Evolutionary conservation across 2,329 filamentous ascomycete species (phyloP).

Genomic region (Endocalyx cinctus): DNA sequence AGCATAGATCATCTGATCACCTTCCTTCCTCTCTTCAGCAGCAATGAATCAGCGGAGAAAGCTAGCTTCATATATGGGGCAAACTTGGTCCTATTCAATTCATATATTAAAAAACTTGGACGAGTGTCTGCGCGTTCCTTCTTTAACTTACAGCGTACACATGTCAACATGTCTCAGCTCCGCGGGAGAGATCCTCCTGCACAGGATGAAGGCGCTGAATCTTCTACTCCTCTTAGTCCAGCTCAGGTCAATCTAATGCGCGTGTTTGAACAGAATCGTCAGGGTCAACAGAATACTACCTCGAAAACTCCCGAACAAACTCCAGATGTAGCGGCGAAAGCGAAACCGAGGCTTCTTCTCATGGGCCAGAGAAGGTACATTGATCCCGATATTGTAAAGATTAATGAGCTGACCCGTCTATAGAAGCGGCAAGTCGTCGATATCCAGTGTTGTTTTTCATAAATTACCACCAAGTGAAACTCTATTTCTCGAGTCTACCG

Average conservation of each 20-base stretch:
- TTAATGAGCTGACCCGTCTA: conserved; percentile 12
- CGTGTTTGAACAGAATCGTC: conserved; percentile 57
- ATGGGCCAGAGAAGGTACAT: conserved; percentile 92
- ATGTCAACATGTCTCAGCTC: conserved; percentile 18
- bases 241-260: conserved; percentile 60
- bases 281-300: conserved; percentile 45
- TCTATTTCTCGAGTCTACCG: conserved; percentile 90
- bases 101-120: no score
- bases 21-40: neutral
- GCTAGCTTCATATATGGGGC: neutral
- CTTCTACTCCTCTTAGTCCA: conserved; percentile 39
- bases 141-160: conserved; percentile 1
- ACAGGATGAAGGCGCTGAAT: conserved; percentile 12
- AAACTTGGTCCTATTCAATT: neutral
- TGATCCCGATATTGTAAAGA: conserved; percentile 1
- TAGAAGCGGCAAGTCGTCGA: conserved; percentile 97
- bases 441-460: conserved; percentile 98
- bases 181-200: conserved; percentile 19
- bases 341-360: conserved; percentile 79
- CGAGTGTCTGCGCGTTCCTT: neutral
- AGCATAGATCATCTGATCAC: no score
- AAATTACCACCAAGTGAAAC: conserved; percentile 96
- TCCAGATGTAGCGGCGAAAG: conserved; percentile 46
- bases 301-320: conserved; percentile 40
- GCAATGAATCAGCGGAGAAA: neutral